A percentile compares a stretch with the other conserved stretches of the same genome.
phyloP scores from a whole-genome alignment of 202 grass and related monocot genomes.

The Miscanthus sacchariflorus region DNA sequence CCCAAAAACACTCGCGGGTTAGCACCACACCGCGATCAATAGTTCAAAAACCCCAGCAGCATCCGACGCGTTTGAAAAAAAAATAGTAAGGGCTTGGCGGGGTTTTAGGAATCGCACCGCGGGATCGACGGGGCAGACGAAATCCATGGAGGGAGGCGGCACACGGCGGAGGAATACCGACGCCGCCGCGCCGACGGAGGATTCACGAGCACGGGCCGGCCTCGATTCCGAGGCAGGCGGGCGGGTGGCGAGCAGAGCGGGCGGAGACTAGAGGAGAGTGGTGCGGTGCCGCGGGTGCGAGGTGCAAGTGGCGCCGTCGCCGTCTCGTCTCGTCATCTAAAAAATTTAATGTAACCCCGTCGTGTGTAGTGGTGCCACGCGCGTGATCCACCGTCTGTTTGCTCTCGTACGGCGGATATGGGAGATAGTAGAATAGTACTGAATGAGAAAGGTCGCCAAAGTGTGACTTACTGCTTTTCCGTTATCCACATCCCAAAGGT shows the following conservation, averaged over 20 bases:
- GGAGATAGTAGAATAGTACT: no score
- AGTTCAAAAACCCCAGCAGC: neutral
- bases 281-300: neutral
- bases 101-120: conserved; percentile 13
- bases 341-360: no score
- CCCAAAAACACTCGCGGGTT: neutral
- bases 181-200: neutral
- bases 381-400: conserved; percentile 14
- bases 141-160: conserved; percentile 42
- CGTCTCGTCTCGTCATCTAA: no score
- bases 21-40: neutral
- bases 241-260: neutral
- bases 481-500: neutral
- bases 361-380: neutral
- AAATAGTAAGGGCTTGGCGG: neutral
- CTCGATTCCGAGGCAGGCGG: neutral
- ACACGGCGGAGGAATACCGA: neutral
- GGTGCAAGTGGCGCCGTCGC: no score
- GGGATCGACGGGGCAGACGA: conserved; percentile 52
- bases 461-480: neutral
- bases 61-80: neutral
- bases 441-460: neutral
- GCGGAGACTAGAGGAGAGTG: neutral
- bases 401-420: neutral
- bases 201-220: neutral